Conservation (phyloP, 306 rosid species). For the Cicer pinnatifidum region DNA sequence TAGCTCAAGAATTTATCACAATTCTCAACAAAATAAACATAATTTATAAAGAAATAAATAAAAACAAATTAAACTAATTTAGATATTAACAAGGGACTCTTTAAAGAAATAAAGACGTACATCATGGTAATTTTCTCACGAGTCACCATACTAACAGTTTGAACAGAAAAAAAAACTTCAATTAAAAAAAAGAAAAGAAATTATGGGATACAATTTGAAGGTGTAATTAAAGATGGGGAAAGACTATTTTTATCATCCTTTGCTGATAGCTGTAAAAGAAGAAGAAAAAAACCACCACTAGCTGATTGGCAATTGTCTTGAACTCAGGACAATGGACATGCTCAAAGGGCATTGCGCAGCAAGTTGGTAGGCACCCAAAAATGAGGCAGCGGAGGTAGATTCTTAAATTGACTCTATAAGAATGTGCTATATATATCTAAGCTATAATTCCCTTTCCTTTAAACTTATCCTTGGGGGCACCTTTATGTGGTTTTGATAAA, state of each 20-base stretch:
- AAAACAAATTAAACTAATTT: constrained; percentile 33
- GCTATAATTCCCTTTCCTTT: constrained; percentile 69
- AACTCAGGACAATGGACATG: constrained; percentile 15
- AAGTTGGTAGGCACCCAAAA: constrained; percentile 36
- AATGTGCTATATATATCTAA: constrained; percentile 45
- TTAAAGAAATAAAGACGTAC: constrained; percentile 54
- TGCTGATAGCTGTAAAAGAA: constrained; percentile 32
- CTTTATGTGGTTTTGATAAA: constrained; percentile 52
- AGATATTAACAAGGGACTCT: constrained; percentile 51
- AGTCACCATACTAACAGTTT: constrained; percentile 51
- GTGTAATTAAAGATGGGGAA: constrained; percentile 38
- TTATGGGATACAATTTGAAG: constrained; percentile 42
- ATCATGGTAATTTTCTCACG: constrained; percentile 41
- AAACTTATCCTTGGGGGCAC: constrained; percentile 51
- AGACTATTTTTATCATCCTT: constrained; percentile 42
- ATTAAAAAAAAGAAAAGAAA: constrained; percentile 35
- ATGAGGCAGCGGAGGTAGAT: constrained; percentile 39
- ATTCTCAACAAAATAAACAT: constrained; percentile 28
- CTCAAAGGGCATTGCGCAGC: constrained; percentile 32
- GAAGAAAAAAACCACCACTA: constrained; percentile 30
- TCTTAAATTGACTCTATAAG: constrained; percentile 43
- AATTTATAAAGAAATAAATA: constrained; percentile 40
- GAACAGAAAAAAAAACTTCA: constrained; percentile 43
- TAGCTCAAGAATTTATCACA: constrained; percentile 35
- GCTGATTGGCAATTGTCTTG: constrained; percentile 46